Evolutionary conservation across 345 rosid genomes (phyloP).

Genomic region (Boechera divaricarpa): DNA sequence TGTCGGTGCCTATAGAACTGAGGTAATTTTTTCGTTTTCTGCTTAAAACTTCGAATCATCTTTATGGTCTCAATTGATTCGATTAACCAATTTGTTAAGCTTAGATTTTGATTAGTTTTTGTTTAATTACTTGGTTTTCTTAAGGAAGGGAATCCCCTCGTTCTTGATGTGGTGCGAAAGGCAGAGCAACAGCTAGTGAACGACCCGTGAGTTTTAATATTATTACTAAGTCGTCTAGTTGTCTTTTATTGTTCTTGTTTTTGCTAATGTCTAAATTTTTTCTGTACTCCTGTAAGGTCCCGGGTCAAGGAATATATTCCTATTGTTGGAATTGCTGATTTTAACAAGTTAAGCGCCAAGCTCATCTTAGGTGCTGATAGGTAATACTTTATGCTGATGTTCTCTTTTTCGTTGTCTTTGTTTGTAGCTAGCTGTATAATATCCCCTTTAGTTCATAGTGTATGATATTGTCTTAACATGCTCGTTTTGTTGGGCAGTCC

Average conservation of each 20-base stretch:
- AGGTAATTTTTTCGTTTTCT: constrained; percentile 53
- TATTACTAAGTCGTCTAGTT: neutral
- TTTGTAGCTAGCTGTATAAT: neutral
- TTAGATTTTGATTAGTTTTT: constrained; percentile 6
- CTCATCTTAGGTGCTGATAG: constrained; percentile 88
- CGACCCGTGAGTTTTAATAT: constrained; percentile 58
- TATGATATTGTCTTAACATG: neutral
- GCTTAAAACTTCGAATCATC: neutral
- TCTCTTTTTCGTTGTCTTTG: neutral
- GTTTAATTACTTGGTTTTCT: constrained; percentile 14
- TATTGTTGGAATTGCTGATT: constrained; percentile 85
- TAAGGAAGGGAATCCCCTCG: constrained; percentile 96
- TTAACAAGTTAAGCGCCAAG: constrained; percentile 90
- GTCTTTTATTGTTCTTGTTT: neutral
- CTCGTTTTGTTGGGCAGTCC: constrained; percentile 59
- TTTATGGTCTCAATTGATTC: neutral
- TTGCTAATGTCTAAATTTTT: constrained; percentile 14
- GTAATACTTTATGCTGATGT: constrained; percentile 43
- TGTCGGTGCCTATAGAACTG: constrained; percentile 97
- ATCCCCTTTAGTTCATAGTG: neutral
- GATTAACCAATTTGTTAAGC: constrained; percentile 13
- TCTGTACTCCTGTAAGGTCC: constrained; percentile 48
- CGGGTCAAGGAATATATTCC: constrained; percentile 96
- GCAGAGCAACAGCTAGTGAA: constrained; percentile 85
- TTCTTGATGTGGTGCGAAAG: constrained; percentile 73